phyloP scores from a whole-genome alignment of 2,329 filamentous ascomycete species.

The Phoma herbarum region DNA sequence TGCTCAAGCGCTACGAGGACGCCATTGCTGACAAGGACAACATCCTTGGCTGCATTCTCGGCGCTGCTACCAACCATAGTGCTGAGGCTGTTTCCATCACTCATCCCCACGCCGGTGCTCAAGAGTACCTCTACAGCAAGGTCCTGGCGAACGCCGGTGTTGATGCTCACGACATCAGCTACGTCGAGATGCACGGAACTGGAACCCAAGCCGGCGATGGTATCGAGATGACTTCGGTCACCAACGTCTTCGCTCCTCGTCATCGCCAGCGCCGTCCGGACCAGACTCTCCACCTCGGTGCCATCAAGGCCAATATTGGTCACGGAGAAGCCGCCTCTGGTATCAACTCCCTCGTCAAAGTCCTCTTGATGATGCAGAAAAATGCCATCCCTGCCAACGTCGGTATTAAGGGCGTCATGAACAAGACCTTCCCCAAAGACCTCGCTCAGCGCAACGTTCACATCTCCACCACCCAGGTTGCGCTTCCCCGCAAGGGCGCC shows the following conservation, averaged over 20 bases:
- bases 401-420: conserved; percentile 64
- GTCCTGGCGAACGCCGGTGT: conserved; percentile 77
- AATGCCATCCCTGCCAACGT: conserved; percentile 64
- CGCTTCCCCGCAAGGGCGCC: conserved; percentile 58
- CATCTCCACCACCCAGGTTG: conserved; percentile 58
- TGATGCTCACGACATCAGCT: conserved; percentile 78
- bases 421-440: conserved; percentile 64
- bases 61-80: conserved; percentile 81
- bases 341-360: conserved; percentile 63
- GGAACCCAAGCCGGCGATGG: conserved; percentile 86
- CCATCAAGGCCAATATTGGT: conserved; percentile 65
- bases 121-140: conserved; percentile 73
- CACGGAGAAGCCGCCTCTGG: conserved; percentile 64
- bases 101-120: conserved; percentile 79
- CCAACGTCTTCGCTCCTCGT: conserved; percentile 67
- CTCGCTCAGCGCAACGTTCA: conserved; percentile 62
- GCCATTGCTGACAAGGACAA: conserved; percentile 77
- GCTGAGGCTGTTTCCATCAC: conserved; percentile 84
- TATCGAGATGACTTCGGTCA: conserved; percentile 82
- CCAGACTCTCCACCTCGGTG: conserved; percentile 61
- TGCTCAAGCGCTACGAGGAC: conserved; percentile 82
- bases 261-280: conserved; percentile 59
- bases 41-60: conserved; percentile 76
- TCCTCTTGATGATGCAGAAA: conserved; percentile 64
- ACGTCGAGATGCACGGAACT: conserved; percentile 90